Percentiles rank a stretch among this genome's conserved stretches.
Conservation (phyloP, 805 yeast species). For the Spathaspora girioi region DNA sequence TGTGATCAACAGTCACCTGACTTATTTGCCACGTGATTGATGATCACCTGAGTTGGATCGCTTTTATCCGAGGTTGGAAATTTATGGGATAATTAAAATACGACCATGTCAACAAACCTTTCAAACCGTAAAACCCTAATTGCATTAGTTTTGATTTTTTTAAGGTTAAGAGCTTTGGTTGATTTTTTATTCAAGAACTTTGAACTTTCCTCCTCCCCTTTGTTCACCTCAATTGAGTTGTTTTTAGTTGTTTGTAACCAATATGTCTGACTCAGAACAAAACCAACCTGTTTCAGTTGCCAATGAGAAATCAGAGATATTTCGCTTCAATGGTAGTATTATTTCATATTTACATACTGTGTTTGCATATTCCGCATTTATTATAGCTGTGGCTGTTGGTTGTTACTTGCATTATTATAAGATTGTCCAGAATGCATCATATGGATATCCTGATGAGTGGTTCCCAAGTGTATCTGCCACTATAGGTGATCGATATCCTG, state of each 20-base stretch:
- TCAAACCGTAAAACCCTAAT: neutral
- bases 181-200: neutral
- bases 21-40: conserved; percentile 9
- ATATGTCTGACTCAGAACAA: conserved; percentile 3
- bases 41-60: neutral
- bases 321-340: conserved; percentile 55
- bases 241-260: neutral
- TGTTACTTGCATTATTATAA: conserved; percentile 76
- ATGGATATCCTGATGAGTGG: conserved; percentile 97
- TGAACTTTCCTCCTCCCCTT: neutral
- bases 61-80: neutral
- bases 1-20: conserved; percentile 9
- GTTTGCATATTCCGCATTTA: conserved; percentile 71
- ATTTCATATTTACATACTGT: conserved; percentile 71
- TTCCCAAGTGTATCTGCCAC: conserved; percentile 97
- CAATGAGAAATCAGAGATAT: conserved; percentile 3
- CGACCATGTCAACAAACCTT: neutral
- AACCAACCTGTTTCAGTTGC: neutral
- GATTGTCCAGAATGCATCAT: conserved; percentile 82
- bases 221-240: neutral
- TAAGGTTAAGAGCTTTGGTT: neutral
- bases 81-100: neutral
- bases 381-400: conserved; percentile 73
- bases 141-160: neutral
- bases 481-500: conserved; percentile 96